Evolutionary conservation across 2,329 filamentous ascomycete genomes (phyloP).

Genomic region (Arthroderma sp.): DNA sequence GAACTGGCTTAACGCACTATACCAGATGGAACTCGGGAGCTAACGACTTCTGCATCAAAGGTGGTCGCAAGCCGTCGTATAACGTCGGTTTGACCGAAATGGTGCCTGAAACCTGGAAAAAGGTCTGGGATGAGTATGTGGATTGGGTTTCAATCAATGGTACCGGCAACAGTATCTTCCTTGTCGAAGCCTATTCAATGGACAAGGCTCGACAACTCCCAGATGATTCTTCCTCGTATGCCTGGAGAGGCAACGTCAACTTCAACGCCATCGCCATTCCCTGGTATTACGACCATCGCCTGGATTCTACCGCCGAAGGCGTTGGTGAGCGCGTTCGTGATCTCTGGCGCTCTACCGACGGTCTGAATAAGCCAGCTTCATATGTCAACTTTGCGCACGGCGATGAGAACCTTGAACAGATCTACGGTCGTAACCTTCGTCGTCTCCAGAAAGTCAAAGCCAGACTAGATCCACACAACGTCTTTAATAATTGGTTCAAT

Average conservation of each 20-base stretch:
- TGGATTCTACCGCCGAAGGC: conserved; percentile 22
- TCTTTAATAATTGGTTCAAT: background rate
- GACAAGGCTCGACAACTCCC: conserved; percentile 17
- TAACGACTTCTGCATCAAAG: conserved; percentile 24
- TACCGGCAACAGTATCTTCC: conserved; percentile 19
- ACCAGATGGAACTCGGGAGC: conserved; percentile 27
- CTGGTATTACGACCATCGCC: conserved; percentile 25
- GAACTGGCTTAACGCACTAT: conserved; percentile 21
- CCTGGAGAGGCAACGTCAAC: conserved; percentile 20
- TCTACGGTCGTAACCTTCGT: background rate
- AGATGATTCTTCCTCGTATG: conserved; percentile 17
- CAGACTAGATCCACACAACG: background rate
- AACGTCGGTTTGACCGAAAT: conserved; percentile 22
- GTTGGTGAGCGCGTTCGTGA: conserved; percentile 22
- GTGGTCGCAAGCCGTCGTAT: conserved; percentile 29
- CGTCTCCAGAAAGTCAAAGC: background rate
- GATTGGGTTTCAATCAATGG: conserved; percentile 22
- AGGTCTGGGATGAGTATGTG: conserved; percentile 27
- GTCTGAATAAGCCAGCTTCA: conserved; percentile 3
- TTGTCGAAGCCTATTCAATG: background rate
- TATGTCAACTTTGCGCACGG: background rate
- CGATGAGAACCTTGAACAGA: background rate
- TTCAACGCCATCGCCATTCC: conserved; percentile 27
- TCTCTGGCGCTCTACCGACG: conserved; percentile 15
- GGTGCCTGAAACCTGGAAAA: conserved; percentile 24